Percentiles rank a stretch among this genome's conserved stretches.
Evolutionary conservation across 305 asterid species (phyloP).

Genomic region (Fraxinus velutina): DNA sequence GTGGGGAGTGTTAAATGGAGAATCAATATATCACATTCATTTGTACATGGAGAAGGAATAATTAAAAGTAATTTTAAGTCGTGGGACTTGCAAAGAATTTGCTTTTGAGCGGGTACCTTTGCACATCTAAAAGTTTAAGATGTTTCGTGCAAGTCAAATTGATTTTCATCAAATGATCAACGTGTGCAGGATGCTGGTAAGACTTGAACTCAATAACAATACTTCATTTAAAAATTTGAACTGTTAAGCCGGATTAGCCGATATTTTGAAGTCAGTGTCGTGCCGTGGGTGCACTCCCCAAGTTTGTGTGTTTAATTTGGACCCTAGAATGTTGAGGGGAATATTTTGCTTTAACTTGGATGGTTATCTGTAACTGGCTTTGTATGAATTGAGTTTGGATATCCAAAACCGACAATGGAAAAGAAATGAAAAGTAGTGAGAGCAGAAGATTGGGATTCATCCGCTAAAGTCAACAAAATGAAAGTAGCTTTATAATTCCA

Average conservation of each 20-base stretch:
- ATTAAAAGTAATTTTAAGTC: constrained; percentile 47
- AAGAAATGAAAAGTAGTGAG: background rate
- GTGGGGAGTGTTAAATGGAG: constrained; percentile 28
- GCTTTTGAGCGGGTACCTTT: background rate
- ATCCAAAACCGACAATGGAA: too few relatives aligned
- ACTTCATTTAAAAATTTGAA: background rate
- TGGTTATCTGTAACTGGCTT: background rate
- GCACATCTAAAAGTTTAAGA: too few relatives aligned
- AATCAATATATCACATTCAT: constrained; percentile 58
- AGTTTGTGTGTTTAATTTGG: background rate
- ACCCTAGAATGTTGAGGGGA: too few relatives aligned
- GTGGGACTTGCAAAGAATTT: constrained; percentile 85
- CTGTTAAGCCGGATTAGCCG: too few relatives aligned
- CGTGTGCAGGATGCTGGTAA: background rate
- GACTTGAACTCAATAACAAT: background rate
- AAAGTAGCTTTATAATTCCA: background rate
- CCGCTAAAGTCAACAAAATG: background rate
- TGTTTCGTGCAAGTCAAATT: background rate
- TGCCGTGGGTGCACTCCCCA: background rate
- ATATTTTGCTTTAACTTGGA: background rate
- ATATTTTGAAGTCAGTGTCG: background rate
- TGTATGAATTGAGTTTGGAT: too few relatives aligned
- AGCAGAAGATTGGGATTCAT: background rate
- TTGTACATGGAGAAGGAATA: constrained; percentile 55
- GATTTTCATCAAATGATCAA: background rate